Evolutionary conservation across 495 filamentous ascomycete species (phyloP).

Genomic region (Pseudevernia furfuracea): DNA sequence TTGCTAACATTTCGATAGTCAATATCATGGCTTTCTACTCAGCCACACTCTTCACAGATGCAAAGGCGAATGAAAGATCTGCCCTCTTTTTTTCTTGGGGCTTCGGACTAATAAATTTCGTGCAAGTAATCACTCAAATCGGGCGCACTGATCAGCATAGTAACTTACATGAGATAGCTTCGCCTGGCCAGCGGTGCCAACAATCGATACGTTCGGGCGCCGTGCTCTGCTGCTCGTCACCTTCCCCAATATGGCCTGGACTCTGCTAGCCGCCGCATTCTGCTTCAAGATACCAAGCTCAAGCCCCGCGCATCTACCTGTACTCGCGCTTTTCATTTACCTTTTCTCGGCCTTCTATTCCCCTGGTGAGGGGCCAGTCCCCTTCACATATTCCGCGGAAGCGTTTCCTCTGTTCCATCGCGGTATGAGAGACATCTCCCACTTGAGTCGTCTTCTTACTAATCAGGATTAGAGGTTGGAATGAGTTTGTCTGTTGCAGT

Average conservation of each 20-base stretch:
- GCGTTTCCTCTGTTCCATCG: conserved; percentile 69
- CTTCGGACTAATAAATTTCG: conserved; percentile 73
- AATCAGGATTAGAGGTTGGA: conserved; percentile 43
- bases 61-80: conserved; percentile 47
- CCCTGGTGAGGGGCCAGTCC: conserved; percentile 74
- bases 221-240: conserved; percentile 72
- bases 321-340: conserved; percentile 65
- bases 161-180: conserved; percentile 36
- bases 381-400: conserved; percentile 74
- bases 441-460: neutral
- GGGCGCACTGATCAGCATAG: too few species aligned
- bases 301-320: conserved; percentile 46
- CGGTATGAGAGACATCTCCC: conserved; percentile 25
- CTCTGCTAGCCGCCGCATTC: conserved; percentile 62
- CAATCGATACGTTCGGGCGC: conserved; percentile 80
- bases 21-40: conserved; percentile 87
- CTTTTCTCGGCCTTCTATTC: conserved; percentile 67
- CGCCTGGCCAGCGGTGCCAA: conserved; percentile 72
- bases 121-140: conserved; percentile 24
- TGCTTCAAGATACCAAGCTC: conserved; percentile 55
- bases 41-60: conserved; percentile 60
- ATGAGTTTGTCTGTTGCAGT: conserved; percentile 69
- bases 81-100: conserved; percentile 70
- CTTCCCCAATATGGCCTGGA: conserved; percentile 80
- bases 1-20: conserved; percentile 28